phyloP scores from a whole-genome alignment of 2,329 filamentous ascomycete species.

The Neocucurbitaria cava region DNA sequence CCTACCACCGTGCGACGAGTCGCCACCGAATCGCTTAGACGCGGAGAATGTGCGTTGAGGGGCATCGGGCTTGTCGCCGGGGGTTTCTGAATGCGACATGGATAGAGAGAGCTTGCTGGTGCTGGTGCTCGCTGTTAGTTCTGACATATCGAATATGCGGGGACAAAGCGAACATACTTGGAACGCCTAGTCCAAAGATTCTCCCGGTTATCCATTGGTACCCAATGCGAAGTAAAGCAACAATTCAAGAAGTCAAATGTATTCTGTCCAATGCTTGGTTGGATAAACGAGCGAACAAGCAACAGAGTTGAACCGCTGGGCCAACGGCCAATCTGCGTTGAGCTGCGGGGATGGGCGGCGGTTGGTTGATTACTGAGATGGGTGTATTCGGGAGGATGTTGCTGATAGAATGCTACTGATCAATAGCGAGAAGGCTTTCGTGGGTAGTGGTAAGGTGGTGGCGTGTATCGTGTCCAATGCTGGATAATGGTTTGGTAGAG shows the following conservation, averaged over 20 bases:
- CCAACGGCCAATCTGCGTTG: conserved; percentile 25
- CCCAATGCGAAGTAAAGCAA: conserved; percentile 14
- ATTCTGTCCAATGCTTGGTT: conserved; percentile 40
- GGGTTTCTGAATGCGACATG: conserved; percentile 67
- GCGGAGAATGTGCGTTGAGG: conserved; percentile 69
- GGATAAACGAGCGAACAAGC: conserved; percentile 47
- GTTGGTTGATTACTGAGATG: conserved; percentile 1
- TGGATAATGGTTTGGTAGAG: conserved; percentile 28
- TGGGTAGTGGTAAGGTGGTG: conserved; percentile 15
- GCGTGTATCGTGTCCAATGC: conserved; percentile 24
- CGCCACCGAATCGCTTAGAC: conserved; percentile 77
- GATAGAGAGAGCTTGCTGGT: conserved; percentile 90
- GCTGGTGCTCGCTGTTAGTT: conserved; percentile 57
- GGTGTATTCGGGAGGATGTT: conserved; percentile 4
- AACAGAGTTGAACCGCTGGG: conserved; percentile 29
- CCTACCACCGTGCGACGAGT: conserved; percentile 76
- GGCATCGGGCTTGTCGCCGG: conserved; percentile 59
- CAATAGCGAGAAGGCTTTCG: conserved; percentile 7
- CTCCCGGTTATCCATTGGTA: conserved; percentile 52
- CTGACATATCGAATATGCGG: conserved; percentile 19
- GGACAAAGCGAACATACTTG: conserved; percentile 66
- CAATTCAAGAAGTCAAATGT: background rate
- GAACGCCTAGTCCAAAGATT: conserved; percentile 79
- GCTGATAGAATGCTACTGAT: conserved; percentile 8
- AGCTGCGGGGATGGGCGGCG: conserved; percentile 19